Evolutionary conservation across 2,329 filamentous ascomycete genomes (phyloP), one percentile per base, ranked within the genome.

Genomic region (Stachybotrys echinatus): DNA sequence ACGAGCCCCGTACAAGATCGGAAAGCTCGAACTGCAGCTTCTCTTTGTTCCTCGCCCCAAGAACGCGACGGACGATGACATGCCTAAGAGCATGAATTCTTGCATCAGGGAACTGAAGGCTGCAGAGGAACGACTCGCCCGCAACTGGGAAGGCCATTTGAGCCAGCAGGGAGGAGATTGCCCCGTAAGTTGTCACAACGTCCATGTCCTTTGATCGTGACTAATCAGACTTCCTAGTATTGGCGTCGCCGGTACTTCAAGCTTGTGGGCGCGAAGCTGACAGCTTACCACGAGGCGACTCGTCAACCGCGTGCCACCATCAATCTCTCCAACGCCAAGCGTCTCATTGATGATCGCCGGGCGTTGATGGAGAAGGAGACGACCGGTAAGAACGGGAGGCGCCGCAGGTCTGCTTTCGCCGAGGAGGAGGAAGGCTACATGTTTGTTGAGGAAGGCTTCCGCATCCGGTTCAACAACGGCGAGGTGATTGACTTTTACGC

Each of bases 371-470:
- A 96, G 61, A 91, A 89, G 58, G 89, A 95, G 63, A 89, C 86
- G 1, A 84, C 80, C 14, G 87, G 86, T 50, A 88, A 85, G 64
- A 81, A 81, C 55, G 89, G 90, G 50, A 85, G 84, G 58, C 87
- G 94, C 42, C 87, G 94, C 50, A 91, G 95, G 67, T 96, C 92
- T 31, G 94, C 89, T 12, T 99, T 99, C 67, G 92, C 92, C 2
- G 94, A 97, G 69, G 94, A 99, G 57, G 94, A 99, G 71, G 94
- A 99, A 66, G 94, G 94, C 40, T 99, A 99, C 75, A 96, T 96
- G 88, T 99, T 99, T 67, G 92, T 99, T 48, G 94, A 99, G 68
- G 94, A 99, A 67, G 94, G 94, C 3, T 99, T 99, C 85, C 89
- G 94, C 39, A 95, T 99, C 66, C 90, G 92, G 51, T 99, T 99